Evolutionary conservation across 768 basidiomycete species (phyloP).

Genomic region (Tricholoma matsutake): DNA sequence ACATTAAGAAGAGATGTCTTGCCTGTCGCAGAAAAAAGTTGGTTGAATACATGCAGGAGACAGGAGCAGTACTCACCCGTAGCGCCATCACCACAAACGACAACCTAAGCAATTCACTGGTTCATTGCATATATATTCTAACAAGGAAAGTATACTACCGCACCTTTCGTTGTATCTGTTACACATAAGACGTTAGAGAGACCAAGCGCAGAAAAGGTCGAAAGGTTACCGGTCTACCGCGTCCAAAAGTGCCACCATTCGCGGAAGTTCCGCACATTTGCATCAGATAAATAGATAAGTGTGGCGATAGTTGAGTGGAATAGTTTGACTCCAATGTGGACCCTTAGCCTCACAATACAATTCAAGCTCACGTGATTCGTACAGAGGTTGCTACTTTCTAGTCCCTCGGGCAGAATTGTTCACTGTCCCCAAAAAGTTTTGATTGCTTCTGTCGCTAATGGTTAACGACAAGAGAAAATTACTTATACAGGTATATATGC

Average conservation of each 20-base stretch:
- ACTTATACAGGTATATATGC: neutral
- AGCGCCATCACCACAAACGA: slow-evolving; percentile 96
- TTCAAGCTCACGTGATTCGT: too few relatives aligned
- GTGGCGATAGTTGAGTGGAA: neutral
- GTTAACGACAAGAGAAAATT: too few relatives aligned
- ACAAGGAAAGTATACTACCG: neutral
- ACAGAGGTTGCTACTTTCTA: too few relatives aligned
- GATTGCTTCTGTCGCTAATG: too few relatives aligned
- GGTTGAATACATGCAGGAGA: slow-evolving; percentile 1
- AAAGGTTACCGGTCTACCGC: slow-evolving; percentile 46
- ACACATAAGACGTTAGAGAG: slow-evolving; percentile 3
- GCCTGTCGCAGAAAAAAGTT: slow-evolving; percentile 38
- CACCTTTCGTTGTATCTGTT: slow-evolving; percentile 49
- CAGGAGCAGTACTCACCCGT: slow-evolving; percentile 57
- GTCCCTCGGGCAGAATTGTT: too few relatives aligned
- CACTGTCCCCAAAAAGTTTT: too few relatives aligned
- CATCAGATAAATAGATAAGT: slow-evolving; percentile 30
- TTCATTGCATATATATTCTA: slow-evolving; percentile 3
- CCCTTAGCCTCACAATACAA: too few relatives aligned
- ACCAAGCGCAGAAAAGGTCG: neutral
- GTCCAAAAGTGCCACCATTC: slow-evolving; percentile 52
- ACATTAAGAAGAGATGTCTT: slow-evolving; percentile 88
- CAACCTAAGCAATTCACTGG: slow-evolving; percentile 39
- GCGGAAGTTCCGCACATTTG: slow-evolving; percentile 55
- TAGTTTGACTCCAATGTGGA: too few relatives aligned